Base-by-base conservation (phyloP, 192 early-diverging fungal species). In the Chytriomyces sp. region DNA sequence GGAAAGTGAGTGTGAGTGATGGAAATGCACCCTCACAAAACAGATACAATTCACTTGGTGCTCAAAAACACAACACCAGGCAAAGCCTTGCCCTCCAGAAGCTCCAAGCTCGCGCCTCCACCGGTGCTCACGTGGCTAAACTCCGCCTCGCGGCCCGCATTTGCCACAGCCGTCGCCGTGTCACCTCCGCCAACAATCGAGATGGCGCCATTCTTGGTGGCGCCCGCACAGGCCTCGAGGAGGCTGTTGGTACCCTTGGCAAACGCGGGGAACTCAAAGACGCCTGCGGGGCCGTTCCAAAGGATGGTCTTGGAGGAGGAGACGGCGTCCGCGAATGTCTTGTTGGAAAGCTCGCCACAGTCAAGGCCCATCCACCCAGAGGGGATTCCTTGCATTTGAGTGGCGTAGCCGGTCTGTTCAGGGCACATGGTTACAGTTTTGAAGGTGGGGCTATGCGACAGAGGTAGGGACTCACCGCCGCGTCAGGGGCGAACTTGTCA, bases 241-340 rank as follows among this genome's bases (percentile, higher is more conserved):
- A 89, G 85, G 31, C 81, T 65, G 81, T 89, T 92, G 66, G 96
- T 96, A 57, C 96, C 95, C 2, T 68, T 73, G 22, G 91, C 90
- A 77, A 99, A 99, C 76, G 90, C 92, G n/a, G 87, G 93, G 78
- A 92, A 96, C 86, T 99, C 96, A 81, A 99, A 99, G 38, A 99
- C 96, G 75, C 96, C 96, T 75, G 93, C 89, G 52, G 95, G 96
- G 37, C 96, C 96, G 83, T 98, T 98, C 96, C 96, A 99, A 64
- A 99, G 87, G 55, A 99, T 93, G 40, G 95, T 99, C 88, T 96
- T 96, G 75, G 94, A 82, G 17, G 75, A 66, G 65, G 80, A 61
- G 52, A 98, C 91, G 33, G 83, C 88, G 36, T 86, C 73, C 37
- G 75, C 58, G 78, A 93, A 96, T 70, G 81, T 73, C 72, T 84